Evolutionary conservation across 306 rosid species (phyloP).

Genomic region (Prunus salicina): DNA sequence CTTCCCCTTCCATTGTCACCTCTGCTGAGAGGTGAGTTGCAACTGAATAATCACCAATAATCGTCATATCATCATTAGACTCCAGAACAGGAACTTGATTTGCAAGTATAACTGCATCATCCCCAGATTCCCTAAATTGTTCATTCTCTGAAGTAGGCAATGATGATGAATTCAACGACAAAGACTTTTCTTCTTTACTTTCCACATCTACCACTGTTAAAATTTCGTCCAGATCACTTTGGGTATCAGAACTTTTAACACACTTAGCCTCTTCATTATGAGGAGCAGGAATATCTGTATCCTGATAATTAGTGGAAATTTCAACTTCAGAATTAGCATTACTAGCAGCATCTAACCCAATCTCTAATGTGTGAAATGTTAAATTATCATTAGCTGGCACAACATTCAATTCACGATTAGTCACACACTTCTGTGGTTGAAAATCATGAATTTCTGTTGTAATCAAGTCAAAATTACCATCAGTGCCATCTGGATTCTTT

Average conservation of each 20-base stretch:
- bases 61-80: constrained; percentile 21
- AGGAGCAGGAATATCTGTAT: constrained; percentile 22
- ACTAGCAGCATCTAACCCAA: constrained; percentile 21
- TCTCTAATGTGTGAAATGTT: constrained; percentile 10
- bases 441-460: constrained; percentile 25
- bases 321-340: constrained; percentile 29
- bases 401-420: constrained; percentile 20
- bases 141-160: constrained; percentile 19
- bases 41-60: constrained; percentile 27
- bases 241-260: constrained; percentile 26
- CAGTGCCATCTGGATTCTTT: constrained; percentile 14
- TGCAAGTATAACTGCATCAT: constrained; percentile 25
- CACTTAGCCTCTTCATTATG: constrained; percentile 18
- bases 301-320: constrained; percentile 15
- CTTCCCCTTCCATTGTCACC: constrained; percentile 40
- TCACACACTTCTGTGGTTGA: constrained; percentile 18
- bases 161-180: constrained; percentile 22
- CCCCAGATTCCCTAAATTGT: constrained; percentile 24
- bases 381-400: constrained; percentile 20
- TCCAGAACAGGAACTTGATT: constrained; percentile 30
- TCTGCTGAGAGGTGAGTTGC: constrained; percentile 22
- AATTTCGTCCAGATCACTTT: constrained; percentile 19
- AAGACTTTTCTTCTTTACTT: constrained; percentile 21
- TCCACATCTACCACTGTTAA: constrained; percentile 28
- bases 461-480: constrained; percentile 12